Evolutionary conservation across 371 early-diverging fungal species (phyloP).

Genomic region (Mortierella sp.): DNA sequence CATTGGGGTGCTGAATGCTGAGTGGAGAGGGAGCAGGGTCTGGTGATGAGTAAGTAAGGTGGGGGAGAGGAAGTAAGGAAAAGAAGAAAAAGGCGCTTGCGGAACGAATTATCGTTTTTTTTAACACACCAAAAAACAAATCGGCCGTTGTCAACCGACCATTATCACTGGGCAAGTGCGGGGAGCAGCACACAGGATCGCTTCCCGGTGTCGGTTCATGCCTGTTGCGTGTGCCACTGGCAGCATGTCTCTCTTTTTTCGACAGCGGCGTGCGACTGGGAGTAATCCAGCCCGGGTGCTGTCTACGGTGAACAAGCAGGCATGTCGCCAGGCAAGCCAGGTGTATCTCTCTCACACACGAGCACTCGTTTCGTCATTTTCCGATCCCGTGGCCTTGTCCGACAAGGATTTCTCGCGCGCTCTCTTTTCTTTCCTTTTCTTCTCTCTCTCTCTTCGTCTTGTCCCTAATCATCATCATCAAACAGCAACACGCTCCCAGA

Average conservation of each 20-base stretch:
- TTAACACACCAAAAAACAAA: neutral
- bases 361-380: neutral
- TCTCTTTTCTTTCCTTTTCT: neutral
- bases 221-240: no score
- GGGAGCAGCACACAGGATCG: no score
- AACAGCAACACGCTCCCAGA: neutral
- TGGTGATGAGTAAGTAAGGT: neutral
- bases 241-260: no score
- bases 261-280: no score
- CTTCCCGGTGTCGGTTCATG: no score
- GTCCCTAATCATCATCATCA: neutral
- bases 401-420: neutral
- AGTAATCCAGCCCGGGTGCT: no score
- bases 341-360: no score
- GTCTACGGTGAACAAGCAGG: no score
- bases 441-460: neutral
- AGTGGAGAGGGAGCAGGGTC: neutral
- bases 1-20: slow-evolving; percentile 7
- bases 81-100: neutral
- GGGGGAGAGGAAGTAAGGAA: neutral
- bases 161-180: no score
- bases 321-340: no score
- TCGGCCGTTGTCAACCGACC: neutral
- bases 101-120: slow-evolving; percentile 1
- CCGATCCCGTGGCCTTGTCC: neutral